Base-by-base conservation (phyloP, 192 early-diverging fungal species). In the Chytriomyces sp. region DNA sequence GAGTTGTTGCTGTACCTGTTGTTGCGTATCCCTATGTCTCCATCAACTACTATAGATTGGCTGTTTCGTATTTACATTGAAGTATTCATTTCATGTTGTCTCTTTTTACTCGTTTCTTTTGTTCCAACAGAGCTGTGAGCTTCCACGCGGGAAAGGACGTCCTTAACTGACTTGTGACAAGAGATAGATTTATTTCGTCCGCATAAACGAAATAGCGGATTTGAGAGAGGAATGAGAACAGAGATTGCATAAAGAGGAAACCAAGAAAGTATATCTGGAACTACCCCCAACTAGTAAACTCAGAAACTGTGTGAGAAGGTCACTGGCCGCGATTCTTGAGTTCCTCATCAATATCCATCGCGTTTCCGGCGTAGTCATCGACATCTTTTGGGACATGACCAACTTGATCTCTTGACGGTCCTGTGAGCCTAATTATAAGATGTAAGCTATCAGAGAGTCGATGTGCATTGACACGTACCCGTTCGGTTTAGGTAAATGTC, bases 341-440 rank as follows among this genome's bases (percentile, higher is more conserved):
- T 62, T 82, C 79, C 39, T 85, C 84, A 52, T 85, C 84, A 52
- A 85, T 49, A 66, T 85, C 84, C 84, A 85, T 83, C 6, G 84
- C 84, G 4, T 70, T 75, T 3, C 73, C 72, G 52, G 77, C 63
- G 72, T 84, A 77, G 3, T 79, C 77, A 37, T 85, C 80, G 34
- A 77, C 79, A 22, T 84, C 81, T 22, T 59, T 54, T 17, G 61
- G 64, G 25, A 80, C 78, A 33, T 68, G 67, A 38, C 63, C 72
- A 28, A 76, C 70, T 19, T 75, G 70, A 33, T 78, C 77, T 19
- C 79, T 54, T 8, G 55, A 65, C 7, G 82, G 82, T 49, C 79
- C 82, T 26, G 79, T 62, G 33, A 84, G 71, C 33, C 78, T 80
- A 49, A n/a, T 49, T 14, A 49, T 1, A 22, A 3, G 44, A 49